A percentile compares a stretch with the other conserved stretches of the same genome.
phyloP scores from a whole-genome alignment of 352 stramenopile genomes.

The Phytopythium aichiense region DNA sequence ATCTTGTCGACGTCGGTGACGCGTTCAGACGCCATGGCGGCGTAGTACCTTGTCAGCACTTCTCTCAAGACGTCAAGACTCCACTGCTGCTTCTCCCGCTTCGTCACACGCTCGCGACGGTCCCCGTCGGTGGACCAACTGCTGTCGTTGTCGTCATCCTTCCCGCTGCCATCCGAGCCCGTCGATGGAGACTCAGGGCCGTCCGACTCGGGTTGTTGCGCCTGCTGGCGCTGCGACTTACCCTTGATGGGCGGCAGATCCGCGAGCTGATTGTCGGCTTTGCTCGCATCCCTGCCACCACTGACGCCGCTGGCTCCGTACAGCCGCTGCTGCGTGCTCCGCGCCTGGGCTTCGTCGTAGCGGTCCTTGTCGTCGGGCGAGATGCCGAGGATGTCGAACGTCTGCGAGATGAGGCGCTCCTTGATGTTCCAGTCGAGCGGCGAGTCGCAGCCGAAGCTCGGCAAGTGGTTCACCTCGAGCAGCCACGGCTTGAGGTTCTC shows the following conservation, averaged over 20 bases:
- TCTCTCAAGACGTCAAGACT: conserved; percentile 28
- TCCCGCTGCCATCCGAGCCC: background rate
- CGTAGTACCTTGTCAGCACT: conserved; percentile 54
- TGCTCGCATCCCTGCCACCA: conserved; percentile 12
- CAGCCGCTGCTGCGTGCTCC: conserved; percentile 52
- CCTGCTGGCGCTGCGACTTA: conserved; percentile 8
- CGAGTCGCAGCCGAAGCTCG: conserved; percentile 94
- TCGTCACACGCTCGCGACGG: background rate
- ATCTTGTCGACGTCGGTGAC: conserved; percentile 72
- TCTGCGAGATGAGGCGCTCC: conserved; percentile 90
- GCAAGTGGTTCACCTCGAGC: conserved; percentile 97
- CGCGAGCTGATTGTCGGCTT: conserved; percentile 20
- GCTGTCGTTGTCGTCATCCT: background rate
- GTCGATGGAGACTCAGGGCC: background rate
- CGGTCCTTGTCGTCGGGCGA: conserved; percentile 68
- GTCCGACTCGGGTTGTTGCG: conserved; percentile 7
- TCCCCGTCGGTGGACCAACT: background rate
- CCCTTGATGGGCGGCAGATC: conserved; percentile 6
- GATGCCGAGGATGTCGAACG: conserved; percentile 86
- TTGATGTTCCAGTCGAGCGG: conserved; percentile 95
- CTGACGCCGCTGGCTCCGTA: conserved; percentile 33
- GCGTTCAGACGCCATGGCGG: conserved; percentile 47
- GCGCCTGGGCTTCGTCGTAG: conserved; percentile 70
- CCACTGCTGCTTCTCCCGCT: conserved; percentile 19
- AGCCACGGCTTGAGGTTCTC: conserved; percentile 93